Evolutionary conservation across 192 early-diverging fungal species (phyloP), one percentile per base, ranked within the genome.

Genomic region (Coemansia interrupta): DNA sequence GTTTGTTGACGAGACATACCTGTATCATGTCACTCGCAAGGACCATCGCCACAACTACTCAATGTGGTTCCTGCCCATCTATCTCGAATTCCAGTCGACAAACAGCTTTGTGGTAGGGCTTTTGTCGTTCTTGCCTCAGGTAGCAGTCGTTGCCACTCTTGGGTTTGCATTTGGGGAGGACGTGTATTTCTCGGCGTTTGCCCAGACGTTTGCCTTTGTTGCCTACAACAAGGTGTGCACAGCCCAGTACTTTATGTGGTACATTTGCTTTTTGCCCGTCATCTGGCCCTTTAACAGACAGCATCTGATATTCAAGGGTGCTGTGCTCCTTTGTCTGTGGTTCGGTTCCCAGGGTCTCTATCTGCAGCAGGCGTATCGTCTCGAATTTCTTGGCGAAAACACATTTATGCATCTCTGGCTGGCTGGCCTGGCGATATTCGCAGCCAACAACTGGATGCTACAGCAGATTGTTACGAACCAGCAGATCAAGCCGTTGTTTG

Each of bases 1-100:
- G 56, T 97, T 98, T 68, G 47, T 99, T 28, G 72, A 94, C 28
- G 87, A 97, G 56, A 94, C 94, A 0, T 97, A 93, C 63, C 56
- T 96, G 29, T 99, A 97, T 61, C 97, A 99, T 71, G 65, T 97
- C 42, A 90, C 86, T 0, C 89, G 97, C 62, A 92, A 92, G 71
- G 97, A 99, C 73, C 97, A 97, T 60, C 89, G 97, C 4, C 97
- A 99, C 80, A 99, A 99, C 78, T 99, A 96, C 69, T 97, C 95
- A 1, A 66, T 90, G 43, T 99, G 95, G 85, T 99, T 95, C 58
- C 92, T 96, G 60, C 87, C 92, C 39, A 91, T 99, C 29, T 99
- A 98, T 55, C 80, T 99, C 22, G 82, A 80, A 0, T 87, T 88
- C 49, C 55, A 57, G 30, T 73, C 81, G 11, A 68, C 82, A 3